phyloP scores from a whole-genome alignment of 768 basidiomycete species.

The Pleurotus citrinopileatus region DNA sequence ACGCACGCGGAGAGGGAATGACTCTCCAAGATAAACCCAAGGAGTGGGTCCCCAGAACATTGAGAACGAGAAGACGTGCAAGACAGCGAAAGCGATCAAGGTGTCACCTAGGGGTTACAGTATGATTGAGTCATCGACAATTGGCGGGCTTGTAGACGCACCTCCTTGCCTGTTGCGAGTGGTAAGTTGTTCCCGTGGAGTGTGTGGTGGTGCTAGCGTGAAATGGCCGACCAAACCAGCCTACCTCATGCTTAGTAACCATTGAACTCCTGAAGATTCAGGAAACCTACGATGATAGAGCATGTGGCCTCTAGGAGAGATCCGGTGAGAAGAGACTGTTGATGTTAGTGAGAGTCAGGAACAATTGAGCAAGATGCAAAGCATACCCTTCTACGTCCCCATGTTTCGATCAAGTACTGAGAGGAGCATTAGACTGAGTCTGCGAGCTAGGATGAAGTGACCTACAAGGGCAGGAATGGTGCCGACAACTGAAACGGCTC shows the following conservation, averaged over 20 bases:
- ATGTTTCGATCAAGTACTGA: constrained; percentile 63
- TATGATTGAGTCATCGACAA: no score
- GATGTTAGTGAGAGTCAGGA: not conserved
- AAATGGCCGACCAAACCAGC: constrained; percentile 74
- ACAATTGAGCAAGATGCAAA: not conserved
- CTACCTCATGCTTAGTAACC: constrained; percentile 23
- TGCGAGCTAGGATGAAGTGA: constrained; percentile 11
- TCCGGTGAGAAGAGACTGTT: constrained; percentile 63
- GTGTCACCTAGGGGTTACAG: constrained; percentile 44
- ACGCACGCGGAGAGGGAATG: constrained; percentile 78
- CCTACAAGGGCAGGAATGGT: constrained; percentile 65
- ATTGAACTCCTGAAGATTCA: not conserved
- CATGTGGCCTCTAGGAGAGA: constrained; percentile 58
- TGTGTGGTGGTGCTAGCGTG: constrained; percentile 53
- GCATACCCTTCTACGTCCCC: constrained; percentile 67
- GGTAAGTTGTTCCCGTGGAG: constrained; percentile 45
- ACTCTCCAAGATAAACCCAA: constrained; percentile 75
- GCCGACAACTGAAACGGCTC: constrained; percentile 70
- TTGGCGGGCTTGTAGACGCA: no score
- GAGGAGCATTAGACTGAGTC: not conserved
- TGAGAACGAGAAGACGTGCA: constrained; percentile 70
- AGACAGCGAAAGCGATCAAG: constrained; percentile 73
- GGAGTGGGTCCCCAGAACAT: constrained; percentile 79
- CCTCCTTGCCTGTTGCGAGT: constrained; percentile 54
- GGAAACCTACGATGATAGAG: constrained; percentile 50